Conservation (phyloP, 345 rosid species). For the Noccaea caerulescens region DNA sequence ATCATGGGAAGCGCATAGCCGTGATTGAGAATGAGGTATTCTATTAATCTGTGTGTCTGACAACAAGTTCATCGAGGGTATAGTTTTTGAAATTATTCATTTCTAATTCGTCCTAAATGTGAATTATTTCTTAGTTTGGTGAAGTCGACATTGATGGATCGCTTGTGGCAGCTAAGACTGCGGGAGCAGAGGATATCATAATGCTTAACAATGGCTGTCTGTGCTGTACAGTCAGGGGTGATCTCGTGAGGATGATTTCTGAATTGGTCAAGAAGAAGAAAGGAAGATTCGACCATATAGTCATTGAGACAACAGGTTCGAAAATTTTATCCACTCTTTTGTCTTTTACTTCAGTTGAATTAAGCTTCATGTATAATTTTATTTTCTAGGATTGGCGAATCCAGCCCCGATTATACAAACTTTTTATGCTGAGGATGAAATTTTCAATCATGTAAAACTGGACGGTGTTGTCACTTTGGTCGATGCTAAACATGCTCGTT, state of each 20-base stretch:
- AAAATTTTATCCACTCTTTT: background rate
- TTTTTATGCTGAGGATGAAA: constrained; percentile 83
- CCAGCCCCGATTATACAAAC: constrained; percentile 99
- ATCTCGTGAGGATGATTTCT: constrained; percentile 92
- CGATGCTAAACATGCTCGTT: constrained; percentile 88
- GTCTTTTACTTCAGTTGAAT: background rate
- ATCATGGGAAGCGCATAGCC: constrained; percentile 92
- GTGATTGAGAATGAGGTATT: constrained; percentile 95
- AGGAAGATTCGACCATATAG: constrained; percentile 88
- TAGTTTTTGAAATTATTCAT: background rate
- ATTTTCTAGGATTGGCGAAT: constrained; percentile 81
- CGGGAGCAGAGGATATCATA: constrained; percentile 86
- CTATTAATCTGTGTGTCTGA: background rate
- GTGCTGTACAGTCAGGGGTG: constrained; percentile 97
- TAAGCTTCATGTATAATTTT: background rate
- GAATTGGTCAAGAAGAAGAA: constrained; percentile 76
- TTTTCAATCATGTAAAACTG: constrained; percentile 84
- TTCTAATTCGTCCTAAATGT: constrained; percentile 18
- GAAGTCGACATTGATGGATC: constrained; percentile 96
- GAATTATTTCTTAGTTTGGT: constrained; percentile 65
- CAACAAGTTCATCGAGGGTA: background rate
- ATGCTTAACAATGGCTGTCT: constrained; percentile 96
- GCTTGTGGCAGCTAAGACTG: constrained; percentile 82
- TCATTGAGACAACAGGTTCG: constrained; percentile 96
- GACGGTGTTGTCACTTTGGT: constrained; percentile 94